Evolutionary conservation across 441 rosid species (phyloP), one percentile per base, ranked within the genome.

Genomic region (Arabidopsis hybrid): DNA sequence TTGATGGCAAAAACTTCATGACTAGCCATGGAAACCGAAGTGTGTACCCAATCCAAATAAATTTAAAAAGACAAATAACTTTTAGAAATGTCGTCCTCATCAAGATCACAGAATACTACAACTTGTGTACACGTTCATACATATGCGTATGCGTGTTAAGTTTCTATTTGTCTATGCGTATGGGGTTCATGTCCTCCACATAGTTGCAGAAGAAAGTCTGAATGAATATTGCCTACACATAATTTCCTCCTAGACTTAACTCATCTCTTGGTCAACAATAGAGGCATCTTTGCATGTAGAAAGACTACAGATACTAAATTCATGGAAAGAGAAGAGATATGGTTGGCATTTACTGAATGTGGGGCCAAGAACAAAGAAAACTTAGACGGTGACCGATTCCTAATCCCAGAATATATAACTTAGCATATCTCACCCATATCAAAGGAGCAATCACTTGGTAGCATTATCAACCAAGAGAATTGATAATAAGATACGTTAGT

Each of bases 361-460:
- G 80, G 79, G 76, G 35, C 55, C 68, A 69, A 46, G 35, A 17
- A 39, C 26, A 42, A 49, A 11, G 57, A 47, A 58, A 50, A 42
- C 43, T 2, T 50, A 11, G 51, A 77, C 50, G 56, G 16, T 59
- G 63, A 71, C 17, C n/a, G 49, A 21, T 35, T 32, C 49, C 58
- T 21, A 64, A 72, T 45, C 26, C 6, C 8, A 50, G n/a, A 32
- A 36, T 65, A 65, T 21, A 21, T 21, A 21, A 21, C 26, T 21
- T 21, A 21, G 26, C 26, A 21, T 21, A 21, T 21, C 26, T 21
- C 26, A 21, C 26, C 26, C 26, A 58, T 65, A 66, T 47, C 61
- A 49, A 49, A 47, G 5, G 16, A n/a, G 13, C 51, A 45, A 45
- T 34, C 29, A 18, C 13, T 43, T n/a, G 10, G 50, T 36, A 52